A percentile compares a stretch with the other conserved stretches of the same genome.
Conservation (phyloP, 1,284 basidiomycete species). For the Ustilago curta region DNA sequence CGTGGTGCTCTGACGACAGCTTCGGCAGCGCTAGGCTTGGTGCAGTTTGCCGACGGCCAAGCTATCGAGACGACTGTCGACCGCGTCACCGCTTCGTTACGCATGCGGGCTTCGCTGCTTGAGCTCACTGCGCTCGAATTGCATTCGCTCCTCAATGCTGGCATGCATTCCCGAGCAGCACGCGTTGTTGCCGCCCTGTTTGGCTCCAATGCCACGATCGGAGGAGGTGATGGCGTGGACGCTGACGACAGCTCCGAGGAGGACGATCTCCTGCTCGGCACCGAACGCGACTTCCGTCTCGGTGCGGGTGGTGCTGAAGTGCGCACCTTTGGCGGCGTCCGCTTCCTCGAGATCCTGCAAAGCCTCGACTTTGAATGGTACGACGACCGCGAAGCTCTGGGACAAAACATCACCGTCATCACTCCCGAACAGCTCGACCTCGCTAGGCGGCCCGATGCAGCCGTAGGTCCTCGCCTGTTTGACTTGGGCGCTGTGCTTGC, state of each 20-base stretch:
- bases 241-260: slow-evolving; percentile 40
- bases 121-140: slow-evolving; percentile 89
- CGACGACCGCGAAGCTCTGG: slow-evolving; percentile 73
- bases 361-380: slow-evolving; percentile 88
- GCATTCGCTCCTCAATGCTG: slow-evolving; percentile 83
- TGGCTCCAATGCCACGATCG: slow-evolving; percentile 45
- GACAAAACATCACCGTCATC: slow-evolving; percentile 76
- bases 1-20: slow-evolving; percentile 26
- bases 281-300: slow-evolving; percentile 45
- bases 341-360: slow-evolving; percentile 88
- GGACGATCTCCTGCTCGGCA: slow-evolving; percentile 45
- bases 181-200: slow-evolving; percentile 63
- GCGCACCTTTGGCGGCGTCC: slow-evolving; percentile 75
- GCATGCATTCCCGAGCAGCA: slow-evolving; percentile 68
- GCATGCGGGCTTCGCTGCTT: slow-evolving; percentile 84
- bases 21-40: slow-evolving; percentile 74
- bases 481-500: slow-evolving; percentile 78
- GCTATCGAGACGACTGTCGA: slow-evolving; percentile 80
- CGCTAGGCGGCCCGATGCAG: slow-evolving; percentile 78
- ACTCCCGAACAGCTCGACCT: slow-evolving; percentile 76
- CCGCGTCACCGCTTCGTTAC: slow-evolving; percentile 81
- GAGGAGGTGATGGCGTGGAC: slow-evolving; percentile 24
- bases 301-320: slow-evolving; percentile 37
- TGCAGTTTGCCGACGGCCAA: slow-evolving; percentile 79
- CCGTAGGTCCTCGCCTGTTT: slow-evolving; percentile 79